phyloP scores from a whole-genome alignment of 108 stramenopile species.

The Nannochloropsis granulata region DNA sequence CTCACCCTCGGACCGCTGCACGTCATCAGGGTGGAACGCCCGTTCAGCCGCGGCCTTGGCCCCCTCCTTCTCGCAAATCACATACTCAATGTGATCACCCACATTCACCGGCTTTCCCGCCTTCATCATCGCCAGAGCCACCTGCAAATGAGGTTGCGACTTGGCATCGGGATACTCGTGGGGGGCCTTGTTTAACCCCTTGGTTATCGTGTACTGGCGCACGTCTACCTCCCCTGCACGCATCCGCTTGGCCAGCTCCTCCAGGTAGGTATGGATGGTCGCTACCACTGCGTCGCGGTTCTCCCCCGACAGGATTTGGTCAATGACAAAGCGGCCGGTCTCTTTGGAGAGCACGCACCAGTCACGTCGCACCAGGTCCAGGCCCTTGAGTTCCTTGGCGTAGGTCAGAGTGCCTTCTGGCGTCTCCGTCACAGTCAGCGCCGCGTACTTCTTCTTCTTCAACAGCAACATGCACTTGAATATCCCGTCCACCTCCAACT shows the following conservation, averaged over 20 bases:
- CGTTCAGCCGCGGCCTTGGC: slow-evolving; percentile 50
- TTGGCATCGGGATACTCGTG: slow-evolving; percentile 96
- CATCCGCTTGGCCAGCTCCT: slow-evolving; percentile 69
- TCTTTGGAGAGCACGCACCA: slow-evolving; percentile 96
- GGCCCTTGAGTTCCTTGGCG: slow-evolving; percentile 70
- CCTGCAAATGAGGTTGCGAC: slow-evolving; percentile 81
- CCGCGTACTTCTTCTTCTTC: slow-evolving; percentile 99
- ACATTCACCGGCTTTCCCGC: slow-evolving; percentile 78
- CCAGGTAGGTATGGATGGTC: slow-evolving; percentile 73
- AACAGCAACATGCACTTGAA: slow-evolving; percentile 89
- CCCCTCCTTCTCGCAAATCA: slow-evolving; percentile 47
- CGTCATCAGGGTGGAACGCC: slow-evolving; percentile 83
- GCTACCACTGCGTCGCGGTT: slow-evolving; percentile 59
- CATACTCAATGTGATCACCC: slow-evolving; percentile 97
- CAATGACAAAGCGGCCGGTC: slow-evolving; percentile 73
- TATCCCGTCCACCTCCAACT: slow-evolving; percentile 94
- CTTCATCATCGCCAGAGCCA: slow-evolving; percentile 86
- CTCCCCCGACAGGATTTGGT: slow-evolving; percentile 76
- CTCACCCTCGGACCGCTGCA: slow-evolving; percentile 56
- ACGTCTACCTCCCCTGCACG: slow-evolving; percentile 59
- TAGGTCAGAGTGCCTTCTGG: slow-evolving; percentile 45
- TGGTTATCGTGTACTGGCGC: slow-evolving; percentile 89
- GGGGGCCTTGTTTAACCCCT: slow-evolving; percentile 95
- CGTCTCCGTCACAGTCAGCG: slow-evolving; percentile 57
- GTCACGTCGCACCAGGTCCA: slow-evolving; percentile 96